Evolutionary conservation across 768 basidiomycete genomes (phyloP).

Genomic region (Mycena haematopus): DNA sequence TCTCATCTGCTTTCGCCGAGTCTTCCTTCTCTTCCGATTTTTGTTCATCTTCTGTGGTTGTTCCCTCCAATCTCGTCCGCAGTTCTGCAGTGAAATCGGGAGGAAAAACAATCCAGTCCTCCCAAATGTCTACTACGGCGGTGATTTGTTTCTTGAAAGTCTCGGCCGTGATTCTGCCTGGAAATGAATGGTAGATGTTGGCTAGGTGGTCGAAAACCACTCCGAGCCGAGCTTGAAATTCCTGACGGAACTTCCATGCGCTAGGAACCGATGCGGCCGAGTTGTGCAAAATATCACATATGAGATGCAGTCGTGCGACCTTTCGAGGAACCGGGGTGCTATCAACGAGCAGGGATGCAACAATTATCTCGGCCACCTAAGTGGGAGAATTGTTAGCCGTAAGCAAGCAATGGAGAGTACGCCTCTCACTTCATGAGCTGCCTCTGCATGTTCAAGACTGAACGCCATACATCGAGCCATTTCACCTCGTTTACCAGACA

Average conservation of each 20-base stretch:
- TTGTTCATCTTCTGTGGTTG: conserved; percentile 37
- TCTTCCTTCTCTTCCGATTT: conserved; percentile 39
- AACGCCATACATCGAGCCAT: conserved; percentile 98
- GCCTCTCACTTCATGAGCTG: conserved; percentile 80
- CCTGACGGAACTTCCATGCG: conserved; percentile 96
- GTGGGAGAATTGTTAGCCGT: background rate
- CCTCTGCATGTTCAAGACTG: conserved; percentile 94
- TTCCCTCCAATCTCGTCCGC: conserved; percentile 76
- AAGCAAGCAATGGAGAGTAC: background rate
- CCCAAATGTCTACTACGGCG: conserved; percentile 93
- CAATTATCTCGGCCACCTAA: conserved; percentile 90
- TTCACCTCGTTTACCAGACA: conserved; percentile 88
- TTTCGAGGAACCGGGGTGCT: conserved; percentile 98
- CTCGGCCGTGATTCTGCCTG: conserved; percentile 94
- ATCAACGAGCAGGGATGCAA: conserved; percentile 86
- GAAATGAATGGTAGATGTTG: conserved; percentile 94
- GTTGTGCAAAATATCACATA: conserved; percentile 98
- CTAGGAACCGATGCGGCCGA: conserved; percentile 92
- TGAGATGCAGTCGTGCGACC: conserved; percentile 91
- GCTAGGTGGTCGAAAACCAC: conserved; percentile 95
- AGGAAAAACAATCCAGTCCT: conserved; percentile 97
- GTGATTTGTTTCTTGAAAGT: conserved; percentile 94
- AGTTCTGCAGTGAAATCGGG: conserved; percentile 83
- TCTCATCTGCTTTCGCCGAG: conserved; percentile 31
- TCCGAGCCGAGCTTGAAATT: conserved; percentile 91